Evolutionary conservation across 2,329 filamentous ascomycete genomes (phyloP), one percentile per base, ranked within the genome.

Genomic region (Blumeriella jaapii): DNA sequence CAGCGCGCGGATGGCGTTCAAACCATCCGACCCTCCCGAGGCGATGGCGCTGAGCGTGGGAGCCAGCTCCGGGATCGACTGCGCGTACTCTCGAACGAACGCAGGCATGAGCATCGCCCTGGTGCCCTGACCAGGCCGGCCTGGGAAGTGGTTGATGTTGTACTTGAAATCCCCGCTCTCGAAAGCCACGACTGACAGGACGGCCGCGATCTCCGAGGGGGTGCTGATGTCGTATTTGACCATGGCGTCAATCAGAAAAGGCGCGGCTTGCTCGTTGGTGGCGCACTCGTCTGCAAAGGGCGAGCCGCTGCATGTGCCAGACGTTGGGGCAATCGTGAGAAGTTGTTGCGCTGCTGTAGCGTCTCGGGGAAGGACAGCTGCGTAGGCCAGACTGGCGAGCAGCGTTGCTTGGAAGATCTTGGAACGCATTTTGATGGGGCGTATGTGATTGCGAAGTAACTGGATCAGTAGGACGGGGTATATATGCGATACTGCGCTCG

Each of bases 121-220:
- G 0, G 76, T 78, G 1, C 74, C 74, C 47, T 79, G 72, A 0
- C 76, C 76, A 0, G 71, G 63, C 0, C 56, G 49, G 10, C 61
- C 61, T 0, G 68, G 69, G 53, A 55, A 73, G 52, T 75, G 66
- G 50, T 78, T 75, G 42, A 57, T 64, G 49, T 69, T 72, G 62
- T 70, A 80, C 45, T 71, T 67, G 61, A 80, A 80, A 40, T 70
- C 62, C 2, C 47, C 70, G 10, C 63, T 65, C 49, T 82, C 78
- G 51, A 68, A 74, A 0, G 73, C 64, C 58, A 78, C 75, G 49
- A 77, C 56, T 1, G 67, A 64, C 24, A 81, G 47, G 2, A 80
- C 46, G 0, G 74, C 74, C 3, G 74, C 74, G 49, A 75, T 69
- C 41, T 75, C 71, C 14, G 61, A 63, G 5, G 60, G 59, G 2